These are phyloP conservation scores for Leucoagaricus sp. DNA, from an alignment of 1,284 basidiomycete species.

Conservation along the genomic window DNA sequence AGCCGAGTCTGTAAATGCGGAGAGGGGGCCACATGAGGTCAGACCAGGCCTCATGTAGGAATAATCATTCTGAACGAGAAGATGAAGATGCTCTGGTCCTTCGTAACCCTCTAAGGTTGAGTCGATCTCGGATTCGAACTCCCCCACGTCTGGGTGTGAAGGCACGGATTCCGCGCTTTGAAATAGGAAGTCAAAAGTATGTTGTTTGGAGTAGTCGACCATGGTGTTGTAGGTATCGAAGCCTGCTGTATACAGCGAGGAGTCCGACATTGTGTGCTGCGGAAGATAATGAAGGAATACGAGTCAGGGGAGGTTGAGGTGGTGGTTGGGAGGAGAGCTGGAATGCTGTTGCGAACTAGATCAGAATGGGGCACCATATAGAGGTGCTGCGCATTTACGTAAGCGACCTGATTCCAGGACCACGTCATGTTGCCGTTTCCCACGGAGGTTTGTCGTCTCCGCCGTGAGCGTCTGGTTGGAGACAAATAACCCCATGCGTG, in stretches of 20 bases:
- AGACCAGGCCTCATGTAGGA: constrained; percentile 56
- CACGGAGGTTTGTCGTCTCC: constrained; percentile 14
- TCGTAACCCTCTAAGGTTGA: constrained; percentile 61
- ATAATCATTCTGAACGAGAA: constrained; percentile 64
- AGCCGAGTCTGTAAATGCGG: constrained; percentile 76
- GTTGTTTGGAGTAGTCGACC: constrained; percentile 34
- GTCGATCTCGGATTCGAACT: constrained; percentile 67
- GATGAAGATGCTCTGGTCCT: constrained; percentile 52
- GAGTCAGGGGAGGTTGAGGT: constrained; percentile 25
- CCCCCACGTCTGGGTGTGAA: constrained; percentile 78
- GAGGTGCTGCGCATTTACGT: constrained; percentile 34
- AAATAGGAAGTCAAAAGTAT: constrained; percentile 66
- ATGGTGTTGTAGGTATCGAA: constrained; percentile 34
- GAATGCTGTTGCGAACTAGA: constrained; percentile 10
- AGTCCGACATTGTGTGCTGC: constrained; percentile 33
- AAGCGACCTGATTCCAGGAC: constrained; percentile 10
- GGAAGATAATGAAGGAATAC: constrained; percentile 21
- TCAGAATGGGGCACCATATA: constrained; percentile 25
- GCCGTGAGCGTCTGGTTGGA: neutral
- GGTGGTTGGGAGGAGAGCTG: constrained; percentile 30
- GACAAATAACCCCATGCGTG: constrained; percentile 4
- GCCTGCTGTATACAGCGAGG: constrained; percentile 27
- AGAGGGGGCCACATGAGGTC: constrained; percentile 69
- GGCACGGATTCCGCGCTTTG: constrained; percentile 61
- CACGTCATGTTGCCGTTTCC: constrained; percentile 14